These are phyloP conservation scores for Yarrowia porcina DNA, from an alignment of 805 yeast genomes.

Conservation along the genomic window DNA sequence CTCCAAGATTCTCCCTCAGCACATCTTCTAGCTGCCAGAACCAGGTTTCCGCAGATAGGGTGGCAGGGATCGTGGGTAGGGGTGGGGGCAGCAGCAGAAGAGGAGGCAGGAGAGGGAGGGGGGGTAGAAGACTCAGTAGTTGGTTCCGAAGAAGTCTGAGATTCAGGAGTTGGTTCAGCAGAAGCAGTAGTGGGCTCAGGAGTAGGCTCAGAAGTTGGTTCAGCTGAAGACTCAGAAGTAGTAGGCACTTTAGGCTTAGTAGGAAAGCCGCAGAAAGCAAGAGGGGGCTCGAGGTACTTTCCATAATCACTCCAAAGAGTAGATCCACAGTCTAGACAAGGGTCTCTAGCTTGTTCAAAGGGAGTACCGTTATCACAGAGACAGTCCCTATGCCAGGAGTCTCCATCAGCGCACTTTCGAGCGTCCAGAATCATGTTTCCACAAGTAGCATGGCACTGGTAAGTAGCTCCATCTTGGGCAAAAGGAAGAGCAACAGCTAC, in stretches of 20 bases:
- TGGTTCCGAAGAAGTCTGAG: no score
- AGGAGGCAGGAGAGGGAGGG: background rate
- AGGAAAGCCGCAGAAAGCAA: conserved; percentile 13
- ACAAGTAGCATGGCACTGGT: conserved; percentile 20
- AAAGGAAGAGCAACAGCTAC: conserved; percentile 38
- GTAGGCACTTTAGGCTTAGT: background rate
- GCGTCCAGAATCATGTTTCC: conserved; percentile 11
- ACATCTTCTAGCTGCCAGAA: background rate
- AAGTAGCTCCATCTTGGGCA: background rate
- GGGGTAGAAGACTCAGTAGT: background rate
- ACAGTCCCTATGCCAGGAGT: conserved; percentile 1
- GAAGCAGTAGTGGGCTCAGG: background rate
- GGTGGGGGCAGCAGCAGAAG: background rate
- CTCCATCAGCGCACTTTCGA: conserved; percentile 7
- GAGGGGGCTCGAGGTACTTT: conserved; percentile 12
- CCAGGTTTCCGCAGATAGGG: background rate
- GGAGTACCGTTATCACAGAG: background rate
- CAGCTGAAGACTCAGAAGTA: background rate
- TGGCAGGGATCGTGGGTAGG: background rate
- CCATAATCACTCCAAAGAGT: conserved; percentile 22
- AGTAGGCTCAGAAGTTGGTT: background rate
- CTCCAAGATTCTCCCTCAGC: background rate
- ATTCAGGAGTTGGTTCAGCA: background rate
- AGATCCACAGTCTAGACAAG: conserved; percentile 7
- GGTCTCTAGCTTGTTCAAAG: background rate